Percentiles rank a stretch among this genome's conserved stretches.
Evolutionary conservation across 2,329 filamentous ascomycete species (phyloP).

Genomic region (Diatrype stigma): DNA sequence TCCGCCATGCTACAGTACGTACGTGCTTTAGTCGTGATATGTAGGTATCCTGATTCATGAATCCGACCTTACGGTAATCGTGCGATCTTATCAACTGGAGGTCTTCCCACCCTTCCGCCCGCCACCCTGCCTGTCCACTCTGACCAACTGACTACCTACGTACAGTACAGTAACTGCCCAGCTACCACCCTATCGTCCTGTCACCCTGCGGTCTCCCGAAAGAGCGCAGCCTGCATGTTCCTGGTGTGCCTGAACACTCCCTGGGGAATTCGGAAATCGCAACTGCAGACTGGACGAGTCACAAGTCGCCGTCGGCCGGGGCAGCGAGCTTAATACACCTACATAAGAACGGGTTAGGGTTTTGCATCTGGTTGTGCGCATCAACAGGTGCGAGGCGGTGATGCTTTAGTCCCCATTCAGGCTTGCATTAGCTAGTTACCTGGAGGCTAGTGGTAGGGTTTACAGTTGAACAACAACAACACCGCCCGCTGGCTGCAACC

Average conservation of each 20-base stretch:
- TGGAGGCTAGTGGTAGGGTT: too few species aligned
- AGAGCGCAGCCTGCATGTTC: neutral
- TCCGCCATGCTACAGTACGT: too few species aligned
- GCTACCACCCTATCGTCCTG: too few species aligned
- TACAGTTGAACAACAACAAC: too few species aligned
- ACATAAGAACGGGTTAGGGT: too few species aligned
- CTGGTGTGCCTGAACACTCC: neutral
- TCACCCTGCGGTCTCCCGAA: neutral
- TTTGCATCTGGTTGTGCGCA: too few species aligned
- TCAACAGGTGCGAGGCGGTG: neutral
- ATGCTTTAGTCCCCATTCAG: neutral
- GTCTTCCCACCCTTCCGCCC: neutral
- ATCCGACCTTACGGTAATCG: neutral
- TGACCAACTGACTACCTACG: too few species aligned
- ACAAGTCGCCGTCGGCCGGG: neutral
- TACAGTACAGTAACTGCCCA: too few species aligned
- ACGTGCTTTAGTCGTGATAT: neutral
- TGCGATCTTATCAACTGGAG: constrained; percentile 1
- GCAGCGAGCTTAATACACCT: neutral
- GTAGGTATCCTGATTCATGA: neutral
- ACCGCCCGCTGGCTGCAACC: too few species aligned
- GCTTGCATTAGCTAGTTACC: neutral
- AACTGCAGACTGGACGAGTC: neutral
- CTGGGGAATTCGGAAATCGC: neutral
- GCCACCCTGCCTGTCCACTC: too few species aligned